A percentile compares a stretch with the other conserved stretches of the same genome.
Evolutionary conservation across 2,329 filamentous ascomycete genomes (phyloP).

Genomic region (Raffaelea arxii): DNA sequence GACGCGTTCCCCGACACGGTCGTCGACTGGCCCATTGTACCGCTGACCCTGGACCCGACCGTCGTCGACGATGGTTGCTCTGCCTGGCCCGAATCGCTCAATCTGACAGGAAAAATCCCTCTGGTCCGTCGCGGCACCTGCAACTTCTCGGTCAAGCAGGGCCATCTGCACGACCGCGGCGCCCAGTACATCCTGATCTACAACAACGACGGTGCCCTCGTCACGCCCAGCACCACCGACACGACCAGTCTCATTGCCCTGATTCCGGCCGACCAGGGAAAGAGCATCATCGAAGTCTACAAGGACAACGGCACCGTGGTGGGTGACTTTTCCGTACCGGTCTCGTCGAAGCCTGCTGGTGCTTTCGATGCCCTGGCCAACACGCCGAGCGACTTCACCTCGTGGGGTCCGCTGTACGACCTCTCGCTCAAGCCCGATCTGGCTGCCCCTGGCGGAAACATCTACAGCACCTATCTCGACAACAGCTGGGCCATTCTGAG

Average conservation of each 20-base stretch:
- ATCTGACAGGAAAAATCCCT: constrained; percentile 12
- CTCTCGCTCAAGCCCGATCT: constrained; percentile 33
- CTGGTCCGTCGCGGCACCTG: constrained; percentile 26
- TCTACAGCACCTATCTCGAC: constrained; percentile 33
- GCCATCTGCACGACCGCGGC: constrained; percentile 19
- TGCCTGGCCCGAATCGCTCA: background rate
- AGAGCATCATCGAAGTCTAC: constrained; percentile 19
- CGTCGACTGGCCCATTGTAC: constrained; percentile 15
- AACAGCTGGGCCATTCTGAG: constrained; percentile 27
- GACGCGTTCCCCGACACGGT: constrained; percentile 1
- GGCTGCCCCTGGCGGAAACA: constrained; percentile 31
- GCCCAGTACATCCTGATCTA: constrained; percentile 24
- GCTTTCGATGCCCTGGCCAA: constrained; percentile 14
- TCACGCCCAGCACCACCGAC: background rate
- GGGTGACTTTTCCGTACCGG: constrained; percentile 15
- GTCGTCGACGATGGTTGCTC: background rate
- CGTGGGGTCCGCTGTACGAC: constrained; percentile 33
- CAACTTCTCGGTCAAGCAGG: constrained; percentile 14
- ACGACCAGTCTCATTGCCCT: background rate
- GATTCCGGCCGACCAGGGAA: constrained; percentile 14
- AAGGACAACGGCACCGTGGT: constrained; percentile 21
- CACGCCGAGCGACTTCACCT: constrained; percentile 25
- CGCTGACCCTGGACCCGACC: constrained; percentile 14
- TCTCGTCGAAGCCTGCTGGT: constrained; percentile 16
- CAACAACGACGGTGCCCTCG: constrained; percentile 15